Conservation (phyloP, 2,329 filamentous ascomycete species). For the Ceratocystis lukuohia region DNA sequence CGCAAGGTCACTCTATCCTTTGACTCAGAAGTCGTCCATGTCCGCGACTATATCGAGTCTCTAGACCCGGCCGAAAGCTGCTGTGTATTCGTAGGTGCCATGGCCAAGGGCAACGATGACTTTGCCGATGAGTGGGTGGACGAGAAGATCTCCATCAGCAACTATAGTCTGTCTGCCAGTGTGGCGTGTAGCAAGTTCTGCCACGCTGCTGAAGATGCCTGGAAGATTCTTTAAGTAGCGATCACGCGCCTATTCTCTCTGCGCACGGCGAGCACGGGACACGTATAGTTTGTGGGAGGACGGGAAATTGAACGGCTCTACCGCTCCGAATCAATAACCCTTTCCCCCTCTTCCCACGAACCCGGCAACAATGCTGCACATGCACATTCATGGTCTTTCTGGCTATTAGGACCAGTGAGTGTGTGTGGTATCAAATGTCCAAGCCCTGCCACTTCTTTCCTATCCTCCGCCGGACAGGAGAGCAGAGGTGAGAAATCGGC, state of each 20-base stretch:
- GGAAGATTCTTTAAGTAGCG: conserved; percentile 65
- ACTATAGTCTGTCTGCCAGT: conserved; percentile 92
- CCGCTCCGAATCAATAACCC: not conserved
- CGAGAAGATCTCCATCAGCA: conserved; percentile 96
- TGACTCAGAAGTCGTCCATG: conserved; percentile 74
- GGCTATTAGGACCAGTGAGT: not conserved
- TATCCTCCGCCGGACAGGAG: not conserved
- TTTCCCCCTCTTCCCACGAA: not conserved
- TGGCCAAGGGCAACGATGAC: conserved; percentile 93
- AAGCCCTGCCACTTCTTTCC: not conserved
- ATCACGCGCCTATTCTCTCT: not conserved
- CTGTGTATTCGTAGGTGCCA: conserved; percentile 93
- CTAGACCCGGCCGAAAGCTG: conserved; percentile 78
- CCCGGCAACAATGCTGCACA: not conserved
- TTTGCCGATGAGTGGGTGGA: conserved; percentile 92
- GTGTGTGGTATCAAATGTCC: not conserved
- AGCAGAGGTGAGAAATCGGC: not conserved
- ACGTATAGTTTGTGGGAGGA: not conserved
- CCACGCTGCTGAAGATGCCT: conserved; percentile 91
- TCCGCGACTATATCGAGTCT: conserved; percentile 75
- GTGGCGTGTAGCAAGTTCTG: conserved; percentile 99
- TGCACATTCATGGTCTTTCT: not conserved
- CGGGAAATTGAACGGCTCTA: not conserved
- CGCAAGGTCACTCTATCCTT: conserved; percentile 95
- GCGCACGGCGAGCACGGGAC: not conserved